These are phyloP conservation scores for Neopestalotiopsis sp. DNA, from an alignment of 2,329 filamentous ascomycete genomes.

Conservation along the genomic window DNA sequence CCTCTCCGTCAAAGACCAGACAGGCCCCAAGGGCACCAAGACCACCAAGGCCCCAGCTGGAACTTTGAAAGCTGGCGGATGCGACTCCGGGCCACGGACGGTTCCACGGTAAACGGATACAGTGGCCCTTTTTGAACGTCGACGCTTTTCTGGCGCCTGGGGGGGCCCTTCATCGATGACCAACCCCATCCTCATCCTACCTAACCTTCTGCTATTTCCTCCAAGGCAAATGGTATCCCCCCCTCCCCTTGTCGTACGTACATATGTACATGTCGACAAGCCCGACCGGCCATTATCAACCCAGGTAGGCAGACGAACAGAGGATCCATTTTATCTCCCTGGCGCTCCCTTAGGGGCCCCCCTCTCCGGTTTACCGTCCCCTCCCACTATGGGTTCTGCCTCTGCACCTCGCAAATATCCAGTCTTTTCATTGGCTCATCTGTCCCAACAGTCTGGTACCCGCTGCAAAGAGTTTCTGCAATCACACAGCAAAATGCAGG, in stretches of 20 bases:
- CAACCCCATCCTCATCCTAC: not conserved
- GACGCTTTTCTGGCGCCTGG: not conserved
- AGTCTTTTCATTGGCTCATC: not conserved
- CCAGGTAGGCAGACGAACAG: not conserved
- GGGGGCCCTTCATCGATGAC: not conserved
- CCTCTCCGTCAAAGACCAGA: not conserved
- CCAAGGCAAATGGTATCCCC: too few relatives aligned
- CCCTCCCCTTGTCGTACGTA: too few relatives aligned
- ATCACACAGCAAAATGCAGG: constrained; percentile 11
- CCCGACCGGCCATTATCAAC: too few relatives aligned
- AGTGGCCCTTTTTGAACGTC: not conserved
- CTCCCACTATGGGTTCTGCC: constrained; percentile 25
- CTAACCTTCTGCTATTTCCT: too few relatives aligned
- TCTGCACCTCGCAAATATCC: constrained; percentile 16
- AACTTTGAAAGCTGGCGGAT: not conserved
- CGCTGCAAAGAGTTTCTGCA: constrained; percentile 6
- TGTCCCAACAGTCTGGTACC: constrained; percentile 7
- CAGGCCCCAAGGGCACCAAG: not conserved
- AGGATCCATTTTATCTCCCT: not conserved
- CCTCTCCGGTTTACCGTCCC: constrained; percentile 26
- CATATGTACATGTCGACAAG: not conserved
- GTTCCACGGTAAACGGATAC: not conserved
- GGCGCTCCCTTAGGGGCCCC: not conserved
- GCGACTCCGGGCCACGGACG: not conserved
- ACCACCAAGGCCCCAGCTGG: too few relatives aligned